Percentiles rank a stretch among this genome's conserved stretches.
Conservation (phyloP, 345 rosid species). For the Microthlaspi erraticum region DNA sequence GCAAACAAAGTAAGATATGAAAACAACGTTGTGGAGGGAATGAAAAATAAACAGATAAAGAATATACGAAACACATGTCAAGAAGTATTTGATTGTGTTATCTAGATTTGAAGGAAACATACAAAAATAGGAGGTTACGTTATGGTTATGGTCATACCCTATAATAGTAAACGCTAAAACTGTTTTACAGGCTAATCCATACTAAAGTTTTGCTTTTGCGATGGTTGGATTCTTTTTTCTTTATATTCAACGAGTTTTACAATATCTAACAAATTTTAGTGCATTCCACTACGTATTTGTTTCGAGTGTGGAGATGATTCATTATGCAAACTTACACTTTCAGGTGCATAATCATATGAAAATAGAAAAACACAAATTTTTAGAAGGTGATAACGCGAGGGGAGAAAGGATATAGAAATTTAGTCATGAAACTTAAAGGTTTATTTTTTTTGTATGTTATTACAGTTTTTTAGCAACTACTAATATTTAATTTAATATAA, state of each 20-base stretch:
- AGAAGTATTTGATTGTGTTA: conserved; percentile 14
- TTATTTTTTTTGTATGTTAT: neutral
- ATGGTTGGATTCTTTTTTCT: conserved; percentile 20
- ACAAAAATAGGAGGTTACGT: conserved; percentile 9
- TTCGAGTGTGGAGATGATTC: conserved; percentile 12
- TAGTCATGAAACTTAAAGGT: neutral
- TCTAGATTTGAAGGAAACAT: conserved; percentile 6
- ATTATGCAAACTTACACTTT: conserved; percentile 18
- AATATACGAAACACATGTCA: conserved; percentile 18
- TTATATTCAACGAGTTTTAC: neutral
- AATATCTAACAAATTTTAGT: conserved; percentile 19
- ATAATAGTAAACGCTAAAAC: conserved; percentile 2
- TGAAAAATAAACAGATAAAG: neutral
- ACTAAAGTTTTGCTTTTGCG: neutral
- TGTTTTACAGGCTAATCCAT: conserved; percentile 9
- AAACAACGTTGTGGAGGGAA: conserved; percentile 17
- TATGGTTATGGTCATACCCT: neutral
- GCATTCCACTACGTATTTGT: conserved; percentile 23
- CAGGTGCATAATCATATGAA: conserved; percentile 7
- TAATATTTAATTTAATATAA: neutral
- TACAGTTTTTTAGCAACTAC: conserved; percentile 2
- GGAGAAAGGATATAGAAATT: neutral
- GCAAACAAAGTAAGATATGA: conserved; percentile 31
- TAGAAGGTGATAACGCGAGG: neutral
- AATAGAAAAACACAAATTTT: neutral